Percentiles rank a stretch among this genome's conserved stretches.
These are phyloP conservation scores for Climacium dendroides DNA, from an alignment of 225 moss, liverwort and hornwort genomes.

Conservation along the genomic window DNA sequence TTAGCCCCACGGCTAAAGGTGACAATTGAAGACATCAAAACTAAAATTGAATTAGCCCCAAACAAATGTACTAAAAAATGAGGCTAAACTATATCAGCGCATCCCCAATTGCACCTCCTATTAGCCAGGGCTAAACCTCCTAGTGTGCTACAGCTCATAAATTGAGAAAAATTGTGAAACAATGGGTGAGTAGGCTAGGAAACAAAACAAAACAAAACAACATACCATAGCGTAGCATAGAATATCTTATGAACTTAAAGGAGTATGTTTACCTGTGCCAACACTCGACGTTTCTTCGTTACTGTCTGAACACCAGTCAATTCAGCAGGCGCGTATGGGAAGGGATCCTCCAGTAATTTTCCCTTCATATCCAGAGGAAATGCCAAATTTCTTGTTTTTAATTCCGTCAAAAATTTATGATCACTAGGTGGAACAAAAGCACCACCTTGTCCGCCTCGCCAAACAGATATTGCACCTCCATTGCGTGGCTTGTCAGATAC, in stretches of 20 bases:
- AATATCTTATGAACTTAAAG: neutral
- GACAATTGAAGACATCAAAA: neutral
- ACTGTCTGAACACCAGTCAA: slow-evolving; percentile 20
- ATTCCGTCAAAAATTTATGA: neutral
- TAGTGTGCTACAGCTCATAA: neutral
- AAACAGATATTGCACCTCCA: slow-evolving; percentile 43
- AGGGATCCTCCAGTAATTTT: slow-evolving; percentile 14
- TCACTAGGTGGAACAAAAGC: slow-evolving; percentile 30
- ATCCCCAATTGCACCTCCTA: neutral
- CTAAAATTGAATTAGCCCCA: neutral
- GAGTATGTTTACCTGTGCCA: slow-evolving; percentile 41
- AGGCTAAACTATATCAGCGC: neutral
- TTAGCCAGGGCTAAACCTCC: neutral
- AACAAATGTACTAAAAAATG: too few species aligned
- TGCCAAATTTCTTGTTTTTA: neutral
- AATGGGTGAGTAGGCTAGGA: too few species aligned
- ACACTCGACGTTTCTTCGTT: slow-evolving; percentile 66
- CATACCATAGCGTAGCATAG: neutral
- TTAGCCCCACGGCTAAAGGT: neutral
- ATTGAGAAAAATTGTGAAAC: neutral
- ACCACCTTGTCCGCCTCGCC: slow-evolving; percentile 72
- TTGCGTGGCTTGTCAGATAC: slow-evolving; percentile 24
- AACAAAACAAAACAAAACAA: too few species aligned
- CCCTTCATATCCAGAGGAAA: neutral
- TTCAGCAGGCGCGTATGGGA: neutral